Percentiles rank a stretch among this genome's conserved stretches.
Conservation (phyloP, 2,329 filamentous ascomycete genomes). For the Scedosporium apiospermum region DNA sequence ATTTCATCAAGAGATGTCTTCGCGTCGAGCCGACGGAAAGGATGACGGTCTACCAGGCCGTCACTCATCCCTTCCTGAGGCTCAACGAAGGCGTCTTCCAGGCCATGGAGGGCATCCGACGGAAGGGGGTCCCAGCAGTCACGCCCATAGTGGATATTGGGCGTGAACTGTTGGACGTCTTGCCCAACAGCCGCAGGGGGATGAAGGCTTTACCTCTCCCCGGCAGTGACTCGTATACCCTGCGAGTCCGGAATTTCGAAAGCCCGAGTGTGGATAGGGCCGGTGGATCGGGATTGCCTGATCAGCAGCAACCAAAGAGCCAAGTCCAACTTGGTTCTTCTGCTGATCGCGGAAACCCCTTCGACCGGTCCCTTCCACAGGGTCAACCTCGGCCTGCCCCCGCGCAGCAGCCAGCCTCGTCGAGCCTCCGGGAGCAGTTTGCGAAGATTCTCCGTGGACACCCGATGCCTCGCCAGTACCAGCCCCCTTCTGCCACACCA, state of each 20-base stretch:
- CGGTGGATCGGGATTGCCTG: too few species aligned
- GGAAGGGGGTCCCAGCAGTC: neutral
- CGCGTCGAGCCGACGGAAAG: neutral
- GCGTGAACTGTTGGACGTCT: constrained; percentile 1
- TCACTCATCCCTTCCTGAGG: neutral
- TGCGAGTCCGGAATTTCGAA: neutral
- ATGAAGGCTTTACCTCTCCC: constrained; percentile 1
- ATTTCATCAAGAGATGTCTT: constrained; percentile 3
- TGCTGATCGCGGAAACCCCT: too few species aligned
- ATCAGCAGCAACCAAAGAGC: too few species aligned
- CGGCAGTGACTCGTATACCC: neutral
- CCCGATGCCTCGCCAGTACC: too few species aligned
- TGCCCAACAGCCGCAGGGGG: neutral
- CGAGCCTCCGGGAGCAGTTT: too few species aligned
- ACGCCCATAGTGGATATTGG: constrained; percentile 1
- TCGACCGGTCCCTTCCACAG: too few species aligned
- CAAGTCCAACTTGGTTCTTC: too few species aligned
- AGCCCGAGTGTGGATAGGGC: neutral
- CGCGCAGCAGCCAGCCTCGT: too few species aligned
- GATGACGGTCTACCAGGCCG: constrained; percentile 3
- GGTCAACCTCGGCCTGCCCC: too few species aligned
- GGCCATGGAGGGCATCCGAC: neutral
- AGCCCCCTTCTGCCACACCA: too few species aligned
- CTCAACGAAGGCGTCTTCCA: constrained; percentile 4
- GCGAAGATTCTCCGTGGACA: too few species aligned